Conservation (phyloP, 306 rosid species). For the Rosa lucieae region DNA sequence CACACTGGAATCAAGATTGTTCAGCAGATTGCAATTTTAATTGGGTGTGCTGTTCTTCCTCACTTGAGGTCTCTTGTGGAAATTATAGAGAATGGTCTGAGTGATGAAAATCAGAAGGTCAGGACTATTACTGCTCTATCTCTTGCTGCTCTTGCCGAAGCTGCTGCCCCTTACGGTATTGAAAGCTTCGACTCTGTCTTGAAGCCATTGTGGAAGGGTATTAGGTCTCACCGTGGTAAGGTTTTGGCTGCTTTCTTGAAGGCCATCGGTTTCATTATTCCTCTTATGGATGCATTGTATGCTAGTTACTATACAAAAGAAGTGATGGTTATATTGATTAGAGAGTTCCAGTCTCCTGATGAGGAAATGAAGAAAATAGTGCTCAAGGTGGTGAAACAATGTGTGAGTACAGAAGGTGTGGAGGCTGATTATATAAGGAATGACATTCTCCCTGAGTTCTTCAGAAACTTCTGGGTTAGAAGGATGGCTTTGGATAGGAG, state of each 20-base stretch:
- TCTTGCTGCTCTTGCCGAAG: slow-evolving; percentile 96
- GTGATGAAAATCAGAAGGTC: slow-evolving; percentile 96
- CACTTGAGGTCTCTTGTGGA: slow-evolving; percentile 91
- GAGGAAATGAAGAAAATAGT: slow-evolving; percentile 99
- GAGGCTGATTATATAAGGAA: slow-evolving; percentile 80
- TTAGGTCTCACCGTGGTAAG: slow-evolving; percentile 94
- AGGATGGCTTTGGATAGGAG: slow-evolving; percentile 98
- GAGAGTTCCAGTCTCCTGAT: slow-evolving; percentile 97
- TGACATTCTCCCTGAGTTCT: slow-evolving; percentile 85
- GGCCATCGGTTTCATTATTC: slow-evolving; percentile 94
- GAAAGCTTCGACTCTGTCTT: slow-evolving; percentile 93
- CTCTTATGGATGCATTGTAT: slow-evolving; percentile 88
- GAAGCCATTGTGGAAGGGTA: slow-evolving; percentile 97
- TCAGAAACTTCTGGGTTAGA: slow-evolving; percentile 92
- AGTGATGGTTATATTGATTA: slow-evolving; percentile 85
- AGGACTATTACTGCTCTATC: slow-evolving; percentile 90
- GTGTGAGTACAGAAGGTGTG: slow-evolving; percentile 96
- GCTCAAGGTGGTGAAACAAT: slow-evolving; percentile 92
- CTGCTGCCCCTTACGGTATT: slow-evolving; percentile 95
- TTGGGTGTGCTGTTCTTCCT: slow-evolving; percentile 90
- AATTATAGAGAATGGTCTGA: slow-evolving; percentile 84
- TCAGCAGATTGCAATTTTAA: slow-evolving; percentile 97
- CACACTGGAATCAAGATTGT: slow-evolving; percentile 97
- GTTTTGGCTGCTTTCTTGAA: slow-evolving; percentile 91
- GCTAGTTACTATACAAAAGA: slow-evolving; percentile 95